A percentile compares a stretch with the other conserved stretches of the same genome.
phyloP scores from a whole-genome alignment of 2,329 filamentous ascomycete genomes.

The Polychaeton citri region DNA sequence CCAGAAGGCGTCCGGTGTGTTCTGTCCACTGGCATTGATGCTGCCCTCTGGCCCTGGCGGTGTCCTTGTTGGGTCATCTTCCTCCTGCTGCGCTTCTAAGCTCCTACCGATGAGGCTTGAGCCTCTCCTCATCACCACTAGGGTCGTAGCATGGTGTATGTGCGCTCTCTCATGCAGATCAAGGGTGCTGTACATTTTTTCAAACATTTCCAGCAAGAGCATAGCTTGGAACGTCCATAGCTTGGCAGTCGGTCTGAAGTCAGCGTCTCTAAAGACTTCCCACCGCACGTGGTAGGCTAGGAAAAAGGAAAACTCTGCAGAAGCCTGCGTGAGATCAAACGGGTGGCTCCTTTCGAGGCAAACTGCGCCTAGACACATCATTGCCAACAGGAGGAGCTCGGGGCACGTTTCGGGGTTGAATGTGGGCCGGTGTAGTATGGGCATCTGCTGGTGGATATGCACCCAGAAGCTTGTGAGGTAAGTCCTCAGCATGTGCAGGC shows the following conservation, averaged over 20 bases:
- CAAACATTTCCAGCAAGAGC: conserved; percentile 78
- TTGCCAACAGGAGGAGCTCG: conserved; percentile 68
- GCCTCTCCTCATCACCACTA: conserved; percentile 88
- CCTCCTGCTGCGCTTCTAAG: conserved; percentile 69
- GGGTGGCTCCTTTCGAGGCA: conserved; percentile 77
- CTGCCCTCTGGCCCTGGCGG: conserved; percentile 34
- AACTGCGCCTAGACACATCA: conserved; percentile 85
- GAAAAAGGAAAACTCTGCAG: conserved; percentile 78
- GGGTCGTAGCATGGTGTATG: conserved; percentile 89
- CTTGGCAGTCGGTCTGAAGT: conserved; percentile 84
- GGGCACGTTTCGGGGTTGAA: conserved; percentile 81
- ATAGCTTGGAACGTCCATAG: conserved; percentile 92
- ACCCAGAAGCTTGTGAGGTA: conserved; percentile 92
- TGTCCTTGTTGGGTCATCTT: conserved; percentile 39
- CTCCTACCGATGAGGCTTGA: conserved; percentile 81
- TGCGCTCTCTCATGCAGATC: conserved; percentile 87
- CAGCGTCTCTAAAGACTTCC: conserved; percentile 85
- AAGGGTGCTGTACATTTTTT: conserved; percentile 94
- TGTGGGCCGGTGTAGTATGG: conserved; percentile 87
- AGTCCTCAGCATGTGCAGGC: conserved; percentile 86
- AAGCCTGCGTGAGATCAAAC: conserved; percentile 56
- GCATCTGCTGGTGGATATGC: conserved; percentile 86
- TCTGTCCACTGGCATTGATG: conserved; percentile 31
- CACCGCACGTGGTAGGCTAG: conserved; percentile 86
- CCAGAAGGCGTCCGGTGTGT: conserved; percentile 83